phyloP scores from a whole-genome alignment of 2,329 filamentous ascomycete species.

The Venturia nashicola region DNA sequence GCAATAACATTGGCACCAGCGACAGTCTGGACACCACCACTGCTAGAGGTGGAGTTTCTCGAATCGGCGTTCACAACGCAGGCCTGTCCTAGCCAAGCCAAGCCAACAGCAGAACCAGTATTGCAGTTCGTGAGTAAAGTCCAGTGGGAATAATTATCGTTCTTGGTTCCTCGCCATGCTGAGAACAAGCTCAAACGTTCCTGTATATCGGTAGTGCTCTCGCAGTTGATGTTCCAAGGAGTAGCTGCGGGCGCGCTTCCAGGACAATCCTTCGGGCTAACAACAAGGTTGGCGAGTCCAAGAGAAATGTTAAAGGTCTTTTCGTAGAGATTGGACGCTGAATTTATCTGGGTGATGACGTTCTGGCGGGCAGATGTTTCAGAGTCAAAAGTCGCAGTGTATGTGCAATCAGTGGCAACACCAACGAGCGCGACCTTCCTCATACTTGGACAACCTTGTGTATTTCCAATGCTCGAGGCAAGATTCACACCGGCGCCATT shows the following conservation, averaged over 20 bases:
- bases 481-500: constrained; percentile 75
- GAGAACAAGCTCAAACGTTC: constrained; percentile 81
- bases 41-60: constrained; percentile 23
- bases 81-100: constrained; percentile 86
- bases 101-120: constrained; percentile 72
- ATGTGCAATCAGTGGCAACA: constrained; percentile 86
- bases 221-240: constrained; percentile 76
- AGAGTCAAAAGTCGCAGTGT: constrained; percentile 59
- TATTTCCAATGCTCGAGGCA: constrained; percentile 64
- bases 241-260: constrained; percentile 51
- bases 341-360: constrained; percentile 73
- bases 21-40: constrained; percentile 51
- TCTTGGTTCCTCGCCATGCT: constrained; percentile 65
- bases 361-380: constrained; percentile 55
- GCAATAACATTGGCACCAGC: constrained; percentile 84
- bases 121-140: constrained; percentile 73
- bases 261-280: constrained; percentile 66
- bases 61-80: constrained; percentile 50
- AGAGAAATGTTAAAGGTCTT: constrained; percentile 89
- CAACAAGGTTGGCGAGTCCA: constrained; percentile 73
- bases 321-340: constrained; percentile 80
- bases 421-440: constrained; percentile 85
- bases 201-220: constrained; percentile 48
- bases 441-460: constrained; percentile 75
- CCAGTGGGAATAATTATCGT: constrained; percentile 86